Base-by-base conservation (phyloP, 768 basidiomycete genomes). In the Tylopilus vinaceipallidus region DNA sequence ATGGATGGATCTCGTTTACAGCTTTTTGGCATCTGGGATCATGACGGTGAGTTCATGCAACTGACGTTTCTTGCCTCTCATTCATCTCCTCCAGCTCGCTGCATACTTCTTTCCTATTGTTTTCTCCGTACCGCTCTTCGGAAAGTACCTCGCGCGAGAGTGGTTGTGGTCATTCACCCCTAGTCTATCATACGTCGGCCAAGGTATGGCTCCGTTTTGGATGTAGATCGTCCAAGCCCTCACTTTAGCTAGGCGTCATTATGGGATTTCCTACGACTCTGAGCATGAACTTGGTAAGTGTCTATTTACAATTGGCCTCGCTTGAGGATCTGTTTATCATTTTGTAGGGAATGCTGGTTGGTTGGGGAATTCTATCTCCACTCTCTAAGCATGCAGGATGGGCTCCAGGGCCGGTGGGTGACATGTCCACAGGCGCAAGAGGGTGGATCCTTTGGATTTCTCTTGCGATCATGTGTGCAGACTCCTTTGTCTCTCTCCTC, bases 391-490 rank as follows among this genome's bases (percentile, higher is more conserved):
- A 78, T 39, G 67, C 73, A 1, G 92, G 90, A 11, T 98, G 95
- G 95, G 95, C 95, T 0, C 93, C 95, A 38, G 95, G 94, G 5
- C 83, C 88, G 9, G 92, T 95, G 6, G 83, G 85, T 1, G 89
- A 91, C 57, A 91, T 93, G 79, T 77, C 84, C 5, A 77, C 78
- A 51, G 95, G 95, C 35, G 86, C 93, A n/a, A 81, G 95, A 44
- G 91, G 91, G 29, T 95, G 92, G 92, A 93, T 95, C 47, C 80
- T 98, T n/a, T 98, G 95, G 95, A 79, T 86, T 19, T 89, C 93
- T 1, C 77, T 98, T 30, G 95, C 94, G 4, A 88, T 95, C 60
- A 98, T 98, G 95, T 91, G 87, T 66, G 81, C 92, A 30, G 95
- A 98, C 70, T 87, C 86, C 45, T 67, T 98, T 51, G 78, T 98